Evolutionary conservation across 306 rosid genomes (phyloP).

Genomic region (Quercus aquifolioides): DNA sequence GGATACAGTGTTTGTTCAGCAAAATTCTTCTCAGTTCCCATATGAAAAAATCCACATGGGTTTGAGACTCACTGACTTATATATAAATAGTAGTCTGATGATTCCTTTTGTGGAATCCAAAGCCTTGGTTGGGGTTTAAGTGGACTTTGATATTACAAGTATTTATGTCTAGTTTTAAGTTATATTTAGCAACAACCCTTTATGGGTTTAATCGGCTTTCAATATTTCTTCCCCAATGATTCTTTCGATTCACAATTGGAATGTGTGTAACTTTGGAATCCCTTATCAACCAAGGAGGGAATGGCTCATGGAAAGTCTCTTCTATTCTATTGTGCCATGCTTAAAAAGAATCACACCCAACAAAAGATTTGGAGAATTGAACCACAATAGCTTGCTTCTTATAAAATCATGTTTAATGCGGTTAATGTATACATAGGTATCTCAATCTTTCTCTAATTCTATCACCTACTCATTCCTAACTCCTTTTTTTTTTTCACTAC

Average conservation of each 20-base stretch:
- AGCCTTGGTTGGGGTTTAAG: neutral
- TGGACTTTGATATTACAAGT: neutral
- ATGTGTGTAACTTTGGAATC: too few relatives aligned
- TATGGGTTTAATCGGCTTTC: neutral
- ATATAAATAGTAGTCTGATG: neutral
- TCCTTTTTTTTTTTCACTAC: slow-evolving; percentile 34
- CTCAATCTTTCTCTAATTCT: slow-evolving; percentile 26
- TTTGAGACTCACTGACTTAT: neutral
- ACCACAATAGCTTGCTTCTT: slow-evolving; percentile 7
- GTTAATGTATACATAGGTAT: slow-evolving; percentile 53
- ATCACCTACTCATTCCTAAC: slow-evolving; percentile 18
- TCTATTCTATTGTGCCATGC: neutral
- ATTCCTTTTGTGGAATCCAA: neutral
- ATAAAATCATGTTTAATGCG: slow-evolving; percentile 36
- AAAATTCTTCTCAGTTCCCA: neutral
- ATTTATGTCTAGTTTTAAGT: neutral
- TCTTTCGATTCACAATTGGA: too few relatives aligned
- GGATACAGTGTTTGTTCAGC: neutral
- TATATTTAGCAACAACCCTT: neutral
- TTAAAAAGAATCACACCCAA: neutral
- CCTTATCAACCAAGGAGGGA: too few relatives aligned
- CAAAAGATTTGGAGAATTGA: neutral
- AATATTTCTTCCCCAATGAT: neutral
- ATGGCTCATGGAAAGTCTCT: too few relatives aligned
- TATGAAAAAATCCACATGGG: neutral